Base-by-base conservation (phyloP, 108 stramenopile species). In the Discostella stelligeroides region DNA sequence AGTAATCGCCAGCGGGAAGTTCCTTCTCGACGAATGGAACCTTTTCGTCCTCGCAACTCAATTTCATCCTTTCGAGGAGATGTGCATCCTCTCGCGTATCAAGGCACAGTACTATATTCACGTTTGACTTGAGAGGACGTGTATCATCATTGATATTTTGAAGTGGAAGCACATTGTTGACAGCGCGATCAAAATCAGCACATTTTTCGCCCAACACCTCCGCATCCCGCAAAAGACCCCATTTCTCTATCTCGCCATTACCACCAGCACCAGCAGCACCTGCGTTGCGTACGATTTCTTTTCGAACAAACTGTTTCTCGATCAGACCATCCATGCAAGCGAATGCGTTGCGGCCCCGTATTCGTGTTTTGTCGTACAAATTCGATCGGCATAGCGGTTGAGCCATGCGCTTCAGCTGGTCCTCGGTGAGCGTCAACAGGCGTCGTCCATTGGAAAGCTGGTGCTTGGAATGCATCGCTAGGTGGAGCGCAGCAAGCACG, bases 1-100 rank as follows among this genome's bases (percentile, higher is more conserved):
- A 70, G 49, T 80, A 85, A 56, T 85, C 84, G 7, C 81, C 84
- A 34, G 84, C 82, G 9, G 81, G 84, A 25, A 85, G 60, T 54
- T 85, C 84, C 45, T 66, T 74, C 39, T 76, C 66, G 17, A 76
- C 59, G 50, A 68, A 75, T 34, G 66, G 48, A 15, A 82, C 60
- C 12, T 66, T 66, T 21, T 76, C 70, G n/a, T 82, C 79, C 25
- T 72, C 24, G 28, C 79, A 80, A 7, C 41, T 53, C 60, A 60
- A 24, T 42, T 70, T 70, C 24, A 85, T 54, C 15, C 84, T 78
- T 60, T 80, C 57, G 27, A 75, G 43, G 39, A 75, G 80, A 24
- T 66, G 60, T 2, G 28, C 62, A 57, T 85, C 84, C 72, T 85
- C 84, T 15, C 84, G 68, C 2, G 53, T 72, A 47, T 85, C 81